Base-by-base conservation (phyloP, 108 stramenopile species). In the Asterionellopsis glacialis region DNA sequence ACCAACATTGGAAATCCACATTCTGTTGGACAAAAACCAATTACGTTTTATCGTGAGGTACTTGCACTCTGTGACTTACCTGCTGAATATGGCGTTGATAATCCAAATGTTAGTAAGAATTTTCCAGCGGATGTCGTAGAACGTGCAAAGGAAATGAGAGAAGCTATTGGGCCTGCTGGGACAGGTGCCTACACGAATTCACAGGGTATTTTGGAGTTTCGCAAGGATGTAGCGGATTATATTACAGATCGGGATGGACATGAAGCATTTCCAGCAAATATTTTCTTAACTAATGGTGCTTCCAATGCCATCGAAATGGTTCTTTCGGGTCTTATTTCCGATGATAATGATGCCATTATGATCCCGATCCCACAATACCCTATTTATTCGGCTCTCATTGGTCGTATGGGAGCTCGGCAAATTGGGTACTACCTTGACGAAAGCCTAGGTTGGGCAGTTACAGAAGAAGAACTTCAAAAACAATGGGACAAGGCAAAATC, bases 281-380 rank as follows among this genome's bases (percentile, higher is more conserved):
- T 97, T 43, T 96, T 95, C 65, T 73, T 97, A 54, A 91, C 92
- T 15, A 94, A 96, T 61, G 97, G 97, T 9, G 97, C 97, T 22
- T 87, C 85, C 41, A 73, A 85, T 22, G 95, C 84, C n/a, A 93
- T 95, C 64, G 76, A 85, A 40, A 64, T 67, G 66, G 59, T 93
- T 11, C 62, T 96, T 68, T 76, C 80, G 12, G 76, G 80, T 39
- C 38, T 96, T 55, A 79, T 98, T 61, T 80, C 85, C n/a, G 75
- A 73, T 48, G 79, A 72, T 15, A 63, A 67, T 16, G 94, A 94
- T 74, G 94, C 87, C 0, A 65, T 97, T 41, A 83, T 97, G 78
- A 89, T 93, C 23, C 97, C 97, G 1, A 95, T 96, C 55, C 97
- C 97, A 9, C 97, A 97, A 67, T 97, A 97, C 70, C 97, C 97